Percentiles rank a stretch among this genome's conserved stretches.
Conservation (phyloP, 2,329 filamentous ascomycete species). For the Orbilia blumenaviensis region DNA sequence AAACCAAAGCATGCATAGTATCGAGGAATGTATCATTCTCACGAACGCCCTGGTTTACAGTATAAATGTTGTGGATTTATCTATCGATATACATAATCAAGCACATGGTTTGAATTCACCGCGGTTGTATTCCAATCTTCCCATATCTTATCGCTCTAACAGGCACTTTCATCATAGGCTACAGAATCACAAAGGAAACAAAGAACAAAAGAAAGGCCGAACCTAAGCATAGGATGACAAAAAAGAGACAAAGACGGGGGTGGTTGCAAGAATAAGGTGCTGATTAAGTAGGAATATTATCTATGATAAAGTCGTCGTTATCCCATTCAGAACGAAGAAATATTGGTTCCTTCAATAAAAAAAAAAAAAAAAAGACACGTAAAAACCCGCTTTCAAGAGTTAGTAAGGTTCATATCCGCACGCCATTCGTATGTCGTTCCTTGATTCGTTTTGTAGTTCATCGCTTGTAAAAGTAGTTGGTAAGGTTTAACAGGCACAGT, state of each 20-base stretch:
- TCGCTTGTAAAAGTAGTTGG: not conserved
- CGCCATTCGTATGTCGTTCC: slow-evolving; percentile 7
- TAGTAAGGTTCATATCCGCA: slow-evolving; percentile 1
- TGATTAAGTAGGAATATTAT: slow-evolving; percentile 39
- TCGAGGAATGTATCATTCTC: no score
- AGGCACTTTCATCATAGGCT: slow-evolving; percentile 46
- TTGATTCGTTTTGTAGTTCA: not conserved
- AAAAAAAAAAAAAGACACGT: slow-evolving; percentile 19
- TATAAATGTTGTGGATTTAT: no score
- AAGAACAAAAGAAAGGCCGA: slow-evolving; percentile 6
- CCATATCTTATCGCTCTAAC: slow-evolving; percentile 34
- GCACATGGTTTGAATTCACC: not conserved
- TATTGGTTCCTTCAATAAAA: slow-evolving; percentile 5
- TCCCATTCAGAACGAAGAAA: slow-evolving; percentile 32
- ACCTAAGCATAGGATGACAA: slow-evolving; percentile 12
- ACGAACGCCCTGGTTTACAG: no score
- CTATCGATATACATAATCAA: not conserved
- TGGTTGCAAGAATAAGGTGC: slow-evolving; percentile 16
- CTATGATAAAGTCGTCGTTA: slow-evolving; percentile 37
- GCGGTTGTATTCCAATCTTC: slow-evolving; percentile 32
- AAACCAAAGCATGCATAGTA: not conserved
- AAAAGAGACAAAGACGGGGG: slow-evolving; percentile 2
- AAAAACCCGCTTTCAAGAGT: slow-evolving; percentile 25
- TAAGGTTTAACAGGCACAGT: slow-evolving; percentile 71
- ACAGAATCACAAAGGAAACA: slow-evolving; percentile 25